Base-by-base conservation (phyloP, 2,329 filamentous ascomycete species). In the Claviceps sp. region DNA sequence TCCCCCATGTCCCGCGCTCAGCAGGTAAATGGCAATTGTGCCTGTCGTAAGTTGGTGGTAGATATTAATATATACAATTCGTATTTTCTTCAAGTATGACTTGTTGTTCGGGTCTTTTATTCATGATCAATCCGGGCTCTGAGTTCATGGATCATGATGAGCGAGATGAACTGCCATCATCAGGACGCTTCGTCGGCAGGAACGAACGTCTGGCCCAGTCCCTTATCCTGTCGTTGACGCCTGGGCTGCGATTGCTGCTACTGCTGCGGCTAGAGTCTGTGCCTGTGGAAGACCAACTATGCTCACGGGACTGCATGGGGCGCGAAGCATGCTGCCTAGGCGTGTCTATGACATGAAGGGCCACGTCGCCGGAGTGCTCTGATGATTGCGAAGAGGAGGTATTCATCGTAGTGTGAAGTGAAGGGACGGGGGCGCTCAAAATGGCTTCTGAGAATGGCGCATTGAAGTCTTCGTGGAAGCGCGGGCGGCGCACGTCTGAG, bases 381-480 rank as follows among this genome's bases (percentile, higher is more conserved):
- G 37, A 16, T 55, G 59, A 44, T 46, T 52, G 37, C 39, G 52
- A 49, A 8, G 16, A 37, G 17, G 34, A 39, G 20, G 40, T 53
- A 23, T 62, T 58, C 43, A 60, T 63, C 22, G 60, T 54, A 29
- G 60, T 55, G 34, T 61, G 56, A 2, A 62, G 62, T 17, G 60
- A 14, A 16, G 20, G 62, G 36, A 56, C 56, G 1, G 63, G 64
- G 5, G 34, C n/a, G 45, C 66, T 64, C 54, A 66, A 54, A 34
- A 69, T 58, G 7, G 60, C 61, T 54, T 64, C 62, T 38, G 63
- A 68, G 54, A 69, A 68, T 16, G 66, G 66, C 2, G 66, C 66
- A 53, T 69, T 61, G 52, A 69, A 68, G 51, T 69, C 64, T 55
- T 69, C 66, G 53, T 53, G 62, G 54, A 69, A 69, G 36, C 66